Evolutionary conservation across 768 basidiomycete genomes (phyloP).

Genomic region (Naganishia vishniacii): DNA sequence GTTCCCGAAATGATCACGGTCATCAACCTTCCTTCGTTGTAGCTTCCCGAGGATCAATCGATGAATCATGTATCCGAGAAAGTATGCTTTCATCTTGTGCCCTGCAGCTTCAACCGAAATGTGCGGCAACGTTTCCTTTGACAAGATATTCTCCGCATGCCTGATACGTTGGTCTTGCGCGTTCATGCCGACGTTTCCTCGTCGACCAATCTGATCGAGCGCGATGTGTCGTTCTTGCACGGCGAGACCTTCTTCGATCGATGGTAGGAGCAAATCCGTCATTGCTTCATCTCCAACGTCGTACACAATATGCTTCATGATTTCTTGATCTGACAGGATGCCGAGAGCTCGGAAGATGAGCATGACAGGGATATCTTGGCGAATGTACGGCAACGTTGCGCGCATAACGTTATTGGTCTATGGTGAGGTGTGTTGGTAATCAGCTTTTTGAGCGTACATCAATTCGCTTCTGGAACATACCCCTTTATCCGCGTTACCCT

Average conservation of each 20-base stretch:
- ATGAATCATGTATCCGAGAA: slow-evolving; percentile 99
- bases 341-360: slow-evolving; percentile 97
- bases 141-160: slow-evolving; percentile 84
- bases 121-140: slow-evolving; percentile 98
- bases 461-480: slow-evolving; percentile 53
- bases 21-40: slow-evolving; percentile 90
- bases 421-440: background rate
- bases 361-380: slow-evolving; percentile 96
- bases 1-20: slow-evolving; percentile 99
- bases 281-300: slow-evolving; percentile 93
- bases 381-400: slow-evolving; percentile 95
- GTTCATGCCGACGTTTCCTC: slow-evolving; percentile 89
- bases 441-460: background rate
- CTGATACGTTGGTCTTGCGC: slow-evolving; percentile 80
- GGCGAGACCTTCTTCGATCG: slow-evolving; percentile 96
- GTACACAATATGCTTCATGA: slow-evolving; percentile 96
- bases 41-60: slow-evolving; percentile 85
- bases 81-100: slow-evolving; percentile 97
- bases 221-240: slow-evolving; percentile 81
- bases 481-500: slow-evolving; percentile 78
- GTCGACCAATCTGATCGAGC: slow-evolving; percentile 94
- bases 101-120: slow-evolving; percentile 93
- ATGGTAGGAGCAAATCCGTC: slow-evolving; percentile 96
- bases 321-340: slow-evolving; percentile 94
- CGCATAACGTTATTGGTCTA: slow-evolving; percentile 67